Evolutionary conservation across 2,329 filamentous ascomycete species (phyloP).

Genomic region (Periconia macrospinosa): DNA sequence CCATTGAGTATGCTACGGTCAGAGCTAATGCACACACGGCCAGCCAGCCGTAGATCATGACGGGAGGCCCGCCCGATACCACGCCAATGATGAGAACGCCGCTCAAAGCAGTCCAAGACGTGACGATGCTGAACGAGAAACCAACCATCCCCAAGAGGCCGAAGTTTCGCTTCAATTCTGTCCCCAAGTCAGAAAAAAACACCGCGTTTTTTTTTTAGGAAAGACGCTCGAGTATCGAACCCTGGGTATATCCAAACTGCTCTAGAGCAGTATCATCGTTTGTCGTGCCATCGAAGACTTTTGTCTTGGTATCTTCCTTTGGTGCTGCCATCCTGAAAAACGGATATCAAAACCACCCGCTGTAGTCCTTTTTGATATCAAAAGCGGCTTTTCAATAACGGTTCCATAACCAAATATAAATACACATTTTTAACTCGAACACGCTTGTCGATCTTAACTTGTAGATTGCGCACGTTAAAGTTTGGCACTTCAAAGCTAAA

Average conservation of each 20-base stretch:
- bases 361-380: not conserved
- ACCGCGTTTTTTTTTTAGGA: not conserved
- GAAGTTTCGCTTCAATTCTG: constrained; percentile 61
- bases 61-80: constrained; percentile 58
- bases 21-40: constrained; percentile 55
- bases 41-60: constrained; percentile 62
- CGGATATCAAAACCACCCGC: not conserved
- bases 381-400: no score
- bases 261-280: constrained; percentile 45
- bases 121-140: constrained; percentile 62
- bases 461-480: no score
- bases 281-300: constrained; percentile 21
- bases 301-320: constrained; percentile 19
- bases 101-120: constrained; percentile 60
- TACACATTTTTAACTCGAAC: no score
- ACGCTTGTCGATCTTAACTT: no score
- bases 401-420: no score
- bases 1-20: constrained; percentile 60
- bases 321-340: constrained; percentile 1
- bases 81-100: constrained; percentile 61
- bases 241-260: constrained; percentile 46
- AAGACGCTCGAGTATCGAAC: constrained; percentile 12
- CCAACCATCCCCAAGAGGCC: constrained; percentile 60
- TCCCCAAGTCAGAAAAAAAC: constrained; percentile 1
- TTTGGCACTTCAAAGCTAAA: no score